Evolutionary conservation across 495 filamentous ascomycete genomes (phyloP), one percentile per base, ranked within the genome.

Genomic region (Trichoderma reesei): DNA sequence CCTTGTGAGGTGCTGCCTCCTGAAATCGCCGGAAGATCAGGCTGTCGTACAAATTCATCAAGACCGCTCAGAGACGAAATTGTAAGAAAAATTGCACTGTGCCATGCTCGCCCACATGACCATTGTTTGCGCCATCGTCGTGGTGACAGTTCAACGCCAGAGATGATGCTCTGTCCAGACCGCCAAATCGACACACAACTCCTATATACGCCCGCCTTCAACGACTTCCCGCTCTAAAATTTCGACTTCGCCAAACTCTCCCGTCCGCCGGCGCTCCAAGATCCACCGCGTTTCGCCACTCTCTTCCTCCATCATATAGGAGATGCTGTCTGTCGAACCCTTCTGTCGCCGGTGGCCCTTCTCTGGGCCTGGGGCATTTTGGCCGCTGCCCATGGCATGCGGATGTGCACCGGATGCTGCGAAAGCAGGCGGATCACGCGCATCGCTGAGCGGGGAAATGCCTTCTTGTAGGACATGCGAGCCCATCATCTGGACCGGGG

Each of bases 241-340:
- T 69, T 83, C 80, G 36, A 82, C 72, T 67, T 81, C 81, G 3
- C 82, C 83, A 59, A 71, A 77, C 67, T 85, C 82, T 4, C 69
- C 73, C 5, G 79, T 82, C 60, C 82, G 73, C 39, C 82, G 73
- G 61, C 82, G 75, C 71, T 86, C 84, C 48, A 85, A 71, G 3
- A 85, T 76, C 84, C 84, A 86, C 60, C 79, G 73, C 6, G 70
- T 77, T 63, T 79, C 79, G 31, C 78, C 79, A 26, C 73, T 73
- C 37, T 79, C 78, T 62, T 77, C 80, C 63, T 78, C 77, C 51
- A 56, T 56, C 26, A 72, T 72, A 66, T 87, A 87, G 59, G 82
- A 84, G 38, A 87, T 82, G 61, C 83, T 85, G 61, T 82, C 83
- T 10, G 79, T 76, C 26, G 80, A 82, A 36, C 51, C 51, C 31